Base-by-base conservation (phyloP, 345 rosid genomes). In the Ailanthus altissimus region DNA sequence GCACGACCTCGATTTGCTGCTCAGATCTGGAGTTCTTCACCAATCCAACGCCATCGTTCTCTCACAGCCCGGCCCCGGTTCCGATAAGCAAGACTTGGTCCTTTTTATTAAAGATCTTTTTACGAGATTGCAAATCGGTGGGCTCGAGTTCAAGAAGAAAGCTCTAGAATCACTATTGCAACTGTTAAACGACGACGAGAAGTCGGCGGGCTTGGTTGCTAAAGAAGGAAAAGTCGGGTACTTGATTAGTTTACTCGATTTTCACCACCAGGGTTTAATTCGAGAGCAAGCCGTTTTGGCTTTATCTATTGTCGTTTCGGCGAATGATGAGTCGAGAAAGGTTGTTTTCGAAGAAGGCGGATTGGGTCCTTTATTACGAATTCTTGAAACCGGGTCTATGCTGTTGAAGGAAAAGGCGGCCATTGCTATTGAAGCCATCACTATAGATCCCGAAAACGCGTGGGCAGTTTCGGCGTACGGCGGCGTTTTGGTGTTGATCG, bases 111-210 rank as follows among this genome's bases (percentile, higher is more conserved):
- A 81, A 76, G 96, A 93, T 78, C 88, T 93, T n/a, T 93, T 91
- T 82, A 91, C 96, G 36, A 79, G 97, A 18, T 77, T 93, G 50
- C 97, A 93, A 81, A 91, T 93, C 83, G 97, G 97, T 0, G 96
- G 92, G 4, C 67, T 78, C 3, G 97, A 93, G 85, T 91, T 90
- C 82, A 93, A 93, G 77, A 85, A 82, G 85, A 88, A 90, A 78
- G 92, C 97, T 0, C 58, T 93, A 0, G 96, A 90, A 38, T 93
- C 97, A 13, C 91, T 93, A 9, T 86, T 93, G 13, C 85, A 85
- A 78, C 82, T 93, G 40, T 87, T 93, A 20, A 82, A 74, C 9
- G 88, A 84, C 23, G 89, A 87, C n/a, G 89, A 84, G 70, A 93
- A 91, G 68, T 85, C 91, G 0, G 80, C 90, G 0, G 46, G 74